Conservation (phyloP, 2,329 filamentous ascomycete species). For the Cucurbitaria berberidis region DNA sequence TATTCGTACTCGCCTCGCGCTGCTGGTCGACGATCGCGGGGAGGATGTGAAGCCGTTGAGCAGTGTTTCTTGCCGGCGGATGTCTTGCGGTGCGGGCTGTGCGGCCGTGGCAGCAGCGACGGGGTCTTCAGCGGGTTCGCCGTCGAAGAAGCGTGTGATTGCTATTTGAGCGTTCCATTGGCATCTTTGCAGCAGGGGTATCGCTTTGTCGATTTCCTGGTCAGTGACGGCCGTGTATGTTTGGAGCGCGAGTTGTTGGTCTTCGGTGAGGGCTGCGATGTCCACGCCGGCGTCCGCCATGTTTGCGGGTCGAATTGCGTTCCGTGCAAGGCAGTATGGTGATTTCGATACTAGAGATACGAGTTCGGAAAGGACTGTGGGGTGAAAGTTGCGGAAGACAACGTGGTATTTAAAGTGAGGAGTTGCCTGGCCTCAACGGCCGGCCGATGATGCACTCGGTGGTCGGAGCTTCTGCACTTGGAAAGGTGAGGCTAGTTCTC, state of each 20-base stretch:
- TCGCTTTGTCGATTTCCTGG: constrained; percentile 76
- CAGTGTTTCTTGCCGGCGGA: constrained; percentile 75
- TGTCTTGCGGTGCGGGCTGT: constrained; percentile 65
- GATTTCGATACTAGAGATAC: no score
- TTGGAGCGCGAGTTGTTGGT: constrained; percentile 82
- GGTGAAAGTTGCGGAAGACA: not conserved
- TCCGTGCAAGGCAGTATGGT: no score
- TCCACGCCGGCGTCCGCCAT: constrained; percentile 58
- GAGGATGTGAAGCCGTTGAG: constrained; percentile 55
- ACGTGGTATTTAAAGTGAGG: constrained; percentile 7
- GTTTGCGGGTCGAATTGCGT: no score
- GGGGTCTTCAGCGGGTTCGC: constrained; percentile 79
- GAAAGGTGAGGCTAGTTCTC: constrained; percentile 23
- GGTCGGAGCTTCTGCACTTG: constrained; percentile 17
- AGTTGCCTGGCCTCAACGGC: constrained; percentile 22
- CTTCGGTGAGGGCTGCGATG: constrained; percentile 72
- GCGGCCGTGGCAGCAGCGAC: constrained; percentile 77
- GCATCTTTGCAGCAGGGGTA: constrained; percentile 80
- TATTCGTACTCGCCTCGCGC: constrained; percentile 47
- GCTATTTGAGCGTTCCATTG: constrained; percentile 99
- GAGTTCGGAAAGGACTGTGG: constrained; percentile 24
- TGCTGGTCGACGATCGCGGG: constrained; percentile 43
- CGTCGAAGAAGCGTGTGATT: constrained; percentile 97
- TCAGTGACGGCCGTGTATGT: constrained; percentile 89
- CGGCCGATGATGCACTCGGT: constrained; percentile 26